Percentiles rank a stretch among this genome's conserved stretches.
These are phyloP conservation scores for Amanita molliuscula DNA, from an alignment of 768 basidiomycete species.

Conservation along the genomic window DNA sequence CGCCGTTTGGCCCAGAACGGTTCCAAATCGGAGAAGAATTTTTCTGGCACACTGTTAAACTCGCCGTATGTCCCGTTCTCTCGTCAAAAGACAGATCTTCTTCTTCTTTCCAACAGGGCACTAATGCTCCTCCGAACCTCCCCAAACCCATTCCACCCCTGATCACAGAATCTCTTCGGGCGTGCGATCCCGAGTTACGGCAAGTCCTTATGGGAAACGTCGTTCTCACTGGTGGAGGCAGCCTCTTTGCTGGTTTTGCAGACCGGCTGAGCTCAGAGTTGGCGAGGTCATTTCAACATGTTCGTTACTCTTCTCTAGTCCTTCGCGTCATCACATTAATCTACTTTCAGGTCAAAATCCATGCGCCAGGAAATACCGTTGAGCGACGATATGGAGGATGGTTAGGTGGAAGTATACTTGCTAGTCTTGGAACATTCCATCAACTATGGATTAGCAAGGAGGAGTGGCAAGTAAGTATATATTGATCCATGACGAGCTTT, in stretches of 20 bases:
- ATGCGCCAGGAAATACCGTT: constrained; percentile 82
- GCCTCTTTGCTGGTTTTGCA: constrained; percentile 73
- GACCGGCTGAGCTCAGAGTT: constrained; percentile 80
- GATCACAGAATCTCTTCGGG: constrained; percentile 66
- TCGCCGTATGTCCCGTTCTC: constrained; percentile 31
- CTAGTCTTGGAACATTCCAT: constrained; percentile 94
- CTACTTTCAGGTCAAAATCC: constrained; percentile 64
- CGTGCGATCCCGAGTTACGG: constrained; percentile 87
- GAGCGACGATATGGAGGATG: constrained; percentile 90
- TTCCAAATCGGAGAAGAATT: constrained; percentile 82
- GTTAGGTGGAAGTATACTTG: constrained; percentile 94
- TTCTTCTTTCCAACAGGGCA: constrained; percentile 19
- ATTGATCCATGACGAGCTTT: neutral
- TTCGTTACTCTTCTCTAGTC: constrained; percentile 26
- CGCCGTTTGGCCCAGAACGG: constrained; percentile 74
- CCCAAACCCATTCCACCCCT: constrained; percentile 72
- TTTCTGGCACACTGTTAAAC: constrained; percentile 61
- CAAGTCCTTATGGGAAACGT: constrained; percentile 87
- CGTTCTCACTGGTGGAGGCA: constrained; percentile 93
- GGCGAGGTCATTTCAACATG: constrained; percentile 64
- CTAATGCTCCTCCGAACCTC: constrained; percentile 43
- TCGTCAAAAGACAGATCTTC: neutral
- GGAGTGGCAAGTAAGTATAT: constrained; percentile 72
- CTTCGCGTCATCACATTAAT: neutral
- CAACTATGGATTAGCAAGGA: constrained; percentile 93